Percentiles rank a stretch among this genome's conserved stretches.
Evolutionary conservation across 169 alveolate species (phyloP).

Genomic region (Plasmodium malariae): DNA sequence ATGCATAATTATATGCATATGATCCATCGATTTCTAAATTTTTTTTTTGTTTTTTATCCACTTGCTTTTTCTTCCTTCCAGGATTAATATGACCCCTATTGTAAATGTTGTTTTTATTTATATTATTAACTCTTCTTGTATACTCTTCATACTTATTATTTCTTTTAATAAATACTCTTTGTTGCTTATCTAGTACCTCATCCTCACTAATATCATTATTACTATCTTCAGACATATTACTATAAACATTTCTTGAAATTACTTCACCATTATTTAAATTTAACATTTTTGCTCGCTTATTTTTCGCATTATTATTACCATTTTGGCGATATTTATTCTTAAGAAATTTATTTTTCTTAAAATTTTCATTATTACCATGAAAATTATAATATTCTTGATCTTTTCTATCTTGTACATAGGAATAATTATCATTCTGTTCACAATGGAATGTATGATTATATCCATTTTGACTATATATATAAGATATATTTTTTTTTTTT

Average conservation of each 20-base stretch:
- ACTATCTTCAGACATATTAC: too few relatives aligned
- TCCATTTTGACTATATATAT: not conserved
- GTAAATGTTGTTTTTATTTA: too few relatives aligned
- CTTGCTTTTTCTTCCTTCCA: not conserved
- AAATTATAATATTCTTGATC: not conserved
- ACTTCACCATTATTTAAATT: too few relatives aligned
- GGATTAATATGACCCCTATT: too few relatives aligned
- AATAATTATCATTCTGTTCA: slow-evolving; percentile 5
- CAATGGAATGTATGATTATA: not conserved
- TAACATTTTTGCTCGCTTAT: not conserved
- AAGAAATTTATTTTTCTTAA: not conserved
- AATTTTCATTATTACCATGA: slow-evolving; percentile 7
- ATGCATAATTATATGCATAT: slow-evolving; percentile 74
- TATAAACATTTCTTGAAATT: too few relatives aligned
- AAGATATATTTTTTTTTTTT: not conserved
- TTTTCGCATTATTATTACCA: not conserved
- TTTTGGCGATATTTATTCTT: not conserved
- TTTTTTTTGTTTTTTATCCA: not conserved
- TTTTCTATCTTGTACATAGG: slow-evolving; percentile 2
- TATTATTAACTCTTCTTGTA: not conserved
- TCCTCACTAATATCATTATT: not conserved
- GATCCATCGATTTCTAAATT: slow-evolving; percentile 35
- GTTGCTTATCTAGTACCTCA: not conserved
- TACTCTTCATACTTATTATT: slow-evolving; percentile 16
- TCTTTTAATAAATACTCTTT: not conserved